phyloP scores from a whole-genome alignment of 306 rosid species.

The Potentilla sterilis region DNA sequence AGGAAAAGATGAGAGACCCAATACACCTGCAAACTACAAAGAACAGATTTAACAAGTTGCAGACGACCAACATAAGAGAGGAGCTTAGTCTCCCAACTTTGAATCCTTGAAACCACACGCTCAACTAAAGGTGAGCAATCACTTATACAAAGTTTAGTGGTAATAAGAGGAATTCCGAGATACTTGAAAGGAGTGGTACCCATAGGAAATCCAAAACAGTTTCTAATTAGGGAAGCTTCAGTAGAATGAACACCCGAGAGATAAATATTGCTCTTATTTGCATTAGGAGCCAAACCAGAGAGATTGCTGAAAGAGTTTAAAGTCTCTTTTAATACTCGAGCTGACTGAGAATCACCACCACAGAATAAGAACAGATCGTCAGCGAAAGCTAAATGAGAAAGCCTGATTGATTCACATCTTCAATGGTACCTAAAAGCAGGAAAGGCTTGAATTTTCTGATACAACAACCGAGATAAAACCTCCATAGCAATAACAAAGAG shows the following conservation, averaged over 20 bases:
- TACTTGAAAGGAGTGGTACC: slow-evolving; percentile 20
- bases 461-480: background rate
- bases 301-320: background rate
- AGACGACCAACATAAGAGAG: background rate
- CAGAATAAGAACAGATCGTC: background rate
- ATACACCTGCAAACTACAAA: background rate
- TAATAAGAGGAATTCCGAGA: background rate
- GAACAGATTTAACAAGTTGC: background rate
- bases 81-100: background rate
- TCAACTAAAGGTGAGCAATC: background rate
- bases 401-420: no score
- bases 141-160: background rate
- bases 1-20: background rate
- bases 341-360: background rate
- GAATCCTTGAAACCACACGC: background rate
- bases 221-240: background rate
- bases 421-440: no score
- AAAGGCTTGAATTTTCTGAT: background rate
- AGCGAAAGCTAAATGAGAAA: background rate
- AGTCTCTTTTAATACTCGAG: background rate
- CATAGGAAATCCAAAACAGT: background rate
- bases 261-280: background rate
- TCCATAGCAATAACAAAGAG: background rate
- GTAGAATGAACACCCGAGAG: background rate
- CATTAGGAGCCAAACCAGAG: background rate